Evolutionary conservation across 768 basidiomycete species (phyloP), one percentile per base, ranked within the genome.

Genomic region (Tephrocybe rancida): DNA sequence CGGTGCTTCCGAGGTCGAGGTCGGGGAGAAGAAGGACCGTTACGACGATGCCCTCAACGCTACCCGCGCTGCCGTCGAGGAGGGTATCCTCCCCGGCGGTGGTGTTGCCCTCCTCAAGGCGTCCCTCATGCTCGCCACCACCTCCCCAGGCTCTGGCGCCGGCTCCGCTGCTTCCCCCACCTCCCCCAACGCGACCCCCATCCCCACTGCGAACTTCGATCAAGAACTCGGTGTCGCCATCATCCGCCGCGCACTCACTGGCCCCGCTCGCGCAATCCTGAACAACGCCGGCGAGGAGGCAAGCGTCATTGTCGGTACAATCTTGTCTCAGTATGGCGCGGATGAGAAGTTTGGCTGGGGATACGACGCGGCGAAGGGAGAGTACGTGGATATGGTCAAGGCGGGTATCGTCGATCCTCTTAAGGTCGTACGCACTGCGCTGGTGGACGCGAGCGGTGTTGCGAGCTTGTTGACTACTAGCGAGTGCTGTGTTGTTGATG

Each of bases 11-110:
- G 96, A 98, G 72, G 96, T 98, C 47, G 96, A 98, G 74, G 96
- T 98, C 55, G 82, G 95, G 6, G 96, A 98, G 83, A 98, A 98
- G 92, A 97, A 98, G 85, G 96, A 98, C 70, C 83, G 95, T 32
- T 98, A 97, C 66, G 95, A 98, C 61, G 94, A 96, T 67, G 95
- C 95, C 1, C 81, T 98, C 43, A 97, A 97, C 70, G 95, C 95
- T n/a, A 98, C 96, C 3, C 89, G 96, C 35, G 96, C 96, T 22
- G 95, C 96, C 41, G 96, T 98, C 26, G 96, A 98, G 75, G 95
- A 99, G 72, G 96, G 96, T 67, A 97, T 98, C 65, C 88, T 98
- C 29, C 96, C 96, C 48, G 96, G 96, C 39, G 96, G 96, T 65
- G 95, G 95, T 70, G 87, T 92, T 27, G 95, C 96, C 24, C 83